Evolutionary conservation across 495 filamentous ascomycete genomes (phyloP), one percentile per base, ranked within the genome.

Genomic region (Hypomontagnella monticulosa): DNA sequence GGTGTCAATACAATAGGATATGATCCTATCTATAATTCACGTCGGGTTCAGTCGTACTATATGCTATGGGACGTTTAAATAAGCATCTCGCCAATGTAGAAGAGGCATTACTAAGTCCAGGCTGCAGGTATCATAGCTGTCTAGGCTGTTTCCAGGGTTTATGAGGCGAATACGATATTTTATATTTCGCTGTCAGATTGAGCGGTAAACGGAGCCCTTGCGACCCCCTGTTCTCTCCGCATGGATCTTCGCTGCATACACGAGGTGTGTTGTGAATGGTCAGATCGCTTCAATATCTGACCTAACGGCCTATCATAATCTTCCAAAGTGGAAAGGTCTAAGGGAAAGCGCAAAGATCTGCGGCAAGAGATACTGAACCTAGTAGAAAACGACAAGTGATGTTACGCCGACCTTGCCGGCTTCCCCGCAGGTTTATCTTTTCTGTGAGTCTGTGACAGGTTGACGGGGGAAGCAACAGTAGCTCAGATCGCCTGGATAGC

Each of bases 211-310:
- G 23, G 23, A 27, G 23, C 23, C 23, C 23, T 27, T 27, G 23
- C 23, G 6, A 27, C 23, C 23, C 23, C 23, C 23, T 27, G 23
- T 6, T 27, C 23, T 27, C 23, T 27, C 23, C 15, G 38, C 19
- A 40, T 49, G 40, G 50, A 50, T 54, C 41, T 62, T 42, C 59
- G 11, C 48, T 62, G 59, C 59, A 62, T 63, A 63, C 51, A 63
- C 59, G 59, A 63, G 59, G n/a, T 34, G 44, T 14, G 15, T 19
- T 37, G 0, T 55, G 18, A 62, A 18, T 62, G 49, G 58, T 15
- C 33, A 14, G 50, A 16, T 55, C 49, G 58, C 58, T 55, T 48
- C 58, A 48, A 20, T 33, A 41, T 54, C 19, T 41, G 1, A 30
- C 41, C 16, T 8, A 9, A n/a, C 27, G 16, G 20, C 36, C 36